Percentiles rank a stretch among this genome's conserved stretches.
phyloP scores from a whole-genome alignment of 345 rosid species.

The Eucalyptus cladocalyx region DNA sequence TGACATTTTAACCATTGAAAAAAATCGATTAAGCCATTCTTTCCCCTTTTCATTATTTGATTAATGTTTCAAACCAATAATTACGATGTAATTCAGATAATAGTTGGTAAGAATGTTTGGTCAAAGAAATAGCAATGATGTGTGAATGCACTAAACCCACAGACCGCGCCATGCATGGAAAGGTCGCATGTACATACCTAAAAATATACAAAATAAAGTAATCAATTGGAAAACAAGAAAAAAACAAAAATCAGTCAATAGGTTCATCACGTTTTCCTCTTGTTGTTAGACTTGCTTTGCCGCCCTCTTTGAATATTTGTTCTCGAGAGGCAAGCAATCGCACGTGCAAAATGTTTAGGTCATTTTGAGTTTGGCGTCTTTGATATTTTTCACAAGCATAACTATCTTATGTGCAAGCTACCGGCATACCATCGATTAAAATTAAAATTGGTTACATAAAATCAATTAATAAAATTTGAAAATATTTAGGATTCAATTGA shows the following conservation, averaged over 20 bases:
- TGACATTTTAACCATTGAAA: neutral
- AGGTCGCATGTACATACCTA: neutral
- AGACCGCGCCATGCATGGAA: neutral
- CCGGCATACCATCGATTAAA: no score
- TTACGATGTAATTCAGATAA: no score
- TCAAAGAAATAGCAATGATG: neutral
- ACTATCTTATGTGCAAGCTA: fast-evolving
- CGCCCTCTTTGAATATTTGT: neutral
- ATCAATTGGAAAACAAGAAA: neutral
- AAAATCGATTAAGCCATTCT: neutral
- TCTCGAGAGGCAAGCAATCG: neutral
- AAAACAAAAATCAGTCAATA: no score
- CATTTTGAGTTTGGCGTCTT: neutral
- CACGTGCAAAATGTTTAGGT: neutral
- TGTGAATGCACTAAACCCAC: neutral
- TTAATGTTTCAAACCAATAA: no score
- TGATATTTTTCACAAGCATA: neutral
- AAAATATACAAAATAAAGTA: neutral
- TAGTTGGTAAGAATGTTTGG: neutral
- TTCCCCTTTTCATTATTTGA: neutral
- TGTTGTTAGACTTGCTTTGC: neutral
- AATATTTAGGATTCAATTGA: fast-evolving
- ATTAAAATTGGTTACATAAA: no score
- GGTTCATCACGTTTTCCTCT: neutral
- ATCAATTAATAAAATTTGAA: no score